These are phyloP conservation scores for Saccharomyces uvarum DNA, from an alignment of 1,139 yeast genomes.

Conservation along the genomic window DNA sequence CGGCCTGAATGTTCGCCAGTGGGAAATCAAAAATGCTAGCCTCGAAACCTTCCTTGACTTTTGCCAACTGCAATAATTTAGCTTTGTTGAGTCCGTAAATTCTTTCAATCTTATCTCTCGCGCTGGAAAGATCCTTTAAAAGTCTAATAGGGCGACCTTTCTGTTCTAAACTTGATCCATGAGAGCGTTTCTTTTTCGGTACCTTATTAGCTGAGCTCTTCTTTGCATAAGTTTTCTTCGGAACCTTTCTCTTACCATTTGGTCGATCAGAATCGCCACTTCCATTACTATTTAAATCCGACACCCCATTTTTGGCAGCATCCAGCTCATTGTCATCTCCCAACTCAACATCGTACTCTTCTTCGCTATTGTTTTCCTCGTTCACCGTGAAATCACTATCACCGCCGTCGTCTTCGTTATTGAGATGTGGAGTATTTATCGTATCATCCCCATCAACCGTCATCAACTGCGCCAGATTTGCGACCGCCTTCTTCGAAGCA, in stretches of 20 bases:
- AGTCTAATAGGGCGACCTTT: slow-evolving; percentile 25
- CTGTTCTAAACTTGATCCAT: slow-evolving; percentile 11
- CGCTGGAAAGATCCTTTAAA: slow-evolving; percentile 31
- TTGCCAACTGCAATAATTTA: slow-evolving; percentile 31
- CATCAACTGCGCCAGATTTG: slow-evolving; percentile 8
- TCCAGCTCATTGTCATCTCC: slow-evolving; percentile 15
- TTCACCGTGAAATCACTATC: not conserved
- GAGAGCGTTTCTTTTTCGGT: slow-evolving; percentile 4
- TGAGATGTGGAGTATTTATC: slow-evolving; percentile 2
- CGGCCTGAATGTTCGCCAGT: slow-evolving; percentile 13
- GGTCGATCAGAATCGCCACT: not conserved
- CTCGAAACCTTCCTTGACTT: slow-evolving; percentile 35
- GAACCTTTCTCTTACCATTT: slow-evolving; percentile 5
- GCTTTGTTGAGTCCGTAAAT: slow-evolving; percentile 34
- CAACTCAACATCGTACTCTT: slow-evolving; percentile 10
- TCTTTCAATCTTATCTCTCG: slow-evolving; percentile 34
- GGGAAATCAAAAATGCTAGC: slow-evolving; percentile 30
- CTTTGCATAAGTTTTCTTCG: slow-evolving; percentile 3
- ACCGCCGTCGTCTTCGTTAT: not conserved
- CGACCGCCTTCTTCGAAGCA: slow-evolving; percentile 2
- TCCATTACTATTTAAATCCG: not conserved
- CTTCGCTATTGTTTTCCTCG: slow-evolving; percentile 7
- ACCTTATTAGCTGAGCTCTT: not conserved
- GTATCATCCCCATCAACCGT: slow-evolving; percentile 5
- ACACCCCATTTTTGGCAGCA: slow-evolving; percentile 7